Conservation (phyloP, 352 stramenopile species). For the Globisporangium barbulae region DNA sequence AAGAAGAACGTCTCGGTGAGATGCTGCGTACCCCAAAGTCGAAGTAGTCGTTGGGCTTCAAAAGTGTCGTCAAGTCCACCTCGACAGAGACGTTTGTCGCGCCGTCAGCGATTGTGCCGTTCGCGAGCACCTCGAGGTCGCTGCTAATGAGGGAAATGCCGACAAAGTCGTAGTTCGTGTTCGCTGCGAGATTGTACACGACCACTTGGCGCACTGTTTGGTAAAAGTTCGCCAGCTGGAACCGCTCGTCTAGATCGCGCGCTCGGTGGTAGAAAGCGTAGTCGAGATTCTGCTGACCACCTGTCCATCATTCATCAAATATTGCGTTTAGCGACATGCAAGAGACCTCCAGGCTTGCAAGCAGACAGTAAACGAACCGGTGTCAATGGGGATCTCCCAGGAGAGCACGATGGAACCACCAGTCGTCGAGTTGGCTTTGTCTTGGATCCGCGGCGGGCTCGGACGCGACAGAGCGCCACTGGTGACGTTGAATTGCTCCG, state of each 20-base stretch:
- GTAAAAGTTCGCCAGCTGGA: slow-evolving; percentile 26
- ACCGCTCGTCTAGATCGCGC: slow-evolving; percentile 16
- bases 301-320: slow-evolving; percentile 10
- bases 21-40: slow-evolving; percentile 42
- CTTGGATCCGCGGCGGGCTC: slow-evolving; percentile 33
- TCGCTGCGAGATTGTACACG: slow-evolving; percentile 32
- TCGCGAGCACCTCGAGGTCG: slow-evolving; percentile 6
- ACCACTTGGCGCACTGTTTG: slow-evolving; percentile 4
- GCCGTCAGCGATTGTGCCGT: slow-evolving; percentile 22
- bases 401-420: slow-evolving; percentile 36
- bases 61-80: slow-evolving; percentile 3
- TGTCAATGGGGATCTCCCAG: slow-evolving; percentile 39
- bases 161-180: slow-evolving; percentile 55
- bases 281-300: slow-evolving; percentile 26
- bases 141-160: slow-evolving; percentile 26
- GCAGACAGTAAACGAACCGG: slow-evolving; percentile 18
- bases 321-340: neutral
- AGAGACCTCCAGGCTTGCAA: neutral
- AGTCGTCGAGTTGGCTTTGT: slow-evolving; percentile 15
- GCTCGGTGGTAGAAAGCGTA: slow-evolving; percentile 40
- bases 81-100: slow-evolving; percentile 24
- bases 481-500: slow-evolving; percentile 24
- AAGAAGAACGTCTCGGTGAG: neutral
- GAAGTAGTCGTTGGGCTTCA: slow-evolving; percentile 23
- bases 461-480: slow-evolving; percentile 37